Conservation (phyloP, 2,329 filamentous ascomycete species). For the Pyrenochaeta sp. region DNA sequence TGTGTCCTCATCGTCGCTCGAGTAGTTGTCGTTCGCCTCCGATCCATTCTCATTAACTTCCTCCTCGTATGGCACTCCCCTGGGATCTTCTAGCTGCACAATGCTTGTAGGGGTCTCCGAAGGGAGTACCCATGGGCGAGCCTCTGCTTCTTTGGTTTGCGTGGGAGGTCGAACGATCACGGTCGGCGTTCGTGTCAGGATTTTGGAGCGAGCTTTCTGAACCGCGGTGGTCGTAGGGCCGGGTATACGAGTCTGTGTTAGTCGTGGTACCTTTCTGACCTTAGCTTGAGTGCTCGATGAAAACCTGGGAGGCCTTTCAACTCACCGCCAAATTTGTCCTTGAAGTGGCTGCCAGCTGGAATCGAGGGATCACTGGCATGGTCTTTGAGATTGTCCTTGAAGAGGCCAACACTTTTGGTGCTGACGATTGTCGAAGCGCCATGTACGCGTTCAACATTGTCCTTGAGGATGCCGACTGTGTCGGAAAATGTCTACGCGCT, state of each 20-base stretch:
- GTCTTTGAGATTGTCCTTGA: constrained; percentile 7
- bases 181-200: neutral
- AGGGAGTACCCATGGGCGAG: too few species aligned
- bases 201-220: neutral
- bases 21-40: neutral
- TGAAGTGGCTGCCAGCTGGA: neutral
- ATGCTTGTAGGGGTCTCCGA: too few species aligned
- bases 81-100: too few species aligned
- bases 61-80: too few species aligned
- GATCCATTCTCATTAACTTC: too few species aligned
- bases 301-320: neutral
- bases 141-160: too few species aligned
- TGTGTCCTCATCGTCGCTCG: constrained; percentile 2
- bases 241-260: neutral
- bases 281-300: neutral
- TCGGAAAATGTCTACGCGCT: too few species aligned
- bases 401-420: neutral
- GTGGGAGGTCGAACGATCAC: neutral
- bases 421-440: neutral
- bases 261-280: neutral
- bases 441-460: neutral
- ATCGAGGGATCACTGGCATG: neutral
- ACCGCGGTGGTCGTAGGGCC: neutral
- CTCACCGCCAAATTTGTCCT: neutral
- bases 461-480: constrained; percentile 8